Conservation (phyloP, 2,329 filamentous ascomycete genomes). For the Dactylellina cionopaga region DNA sequence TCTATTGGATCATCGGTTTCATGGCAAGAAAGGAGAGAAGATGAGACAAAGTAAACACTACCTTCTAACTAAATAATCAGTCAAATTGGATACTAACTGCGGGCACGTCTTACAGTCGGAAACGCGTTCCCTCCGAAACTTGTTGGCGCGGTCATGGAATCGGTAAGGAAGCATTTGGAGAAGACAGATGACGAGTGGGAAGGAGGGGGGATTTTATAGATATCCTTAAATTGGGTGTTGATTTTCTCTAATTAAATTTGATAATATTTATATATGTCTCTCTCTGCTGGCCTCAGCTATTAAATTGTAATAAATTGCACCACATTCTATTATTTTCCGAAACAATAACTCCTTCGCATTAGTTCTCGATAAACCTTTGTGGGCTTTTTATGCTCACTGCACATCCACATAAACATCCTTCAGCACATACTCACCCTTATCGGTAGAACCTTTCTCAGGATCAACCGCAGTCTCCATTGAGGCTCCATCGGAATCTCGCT, state of each 20-base stretch:
- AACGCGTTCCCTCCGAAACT: constrained; percentile 47
- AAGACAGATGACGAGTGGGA: constrained; percentile 50
- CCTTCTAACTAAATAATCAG: background rate
- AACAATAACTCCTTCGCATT: too few species aligned
- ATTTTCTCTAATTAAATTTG: background rate
- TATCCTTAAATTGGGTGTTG: background rate
- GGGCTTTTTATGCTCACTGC: constrained; percentile 9
- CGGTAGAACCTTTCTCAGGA: constrained; percentile 19
- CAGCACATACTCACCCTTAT: constrained; percentile 33
- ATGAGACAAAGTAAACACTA: constrained; percentile 41
- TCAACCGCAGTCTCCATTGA: constrained; percentile 29
- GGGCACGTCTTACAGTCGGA: constrained; percentile 10
- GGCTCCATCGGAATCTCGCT: constrained; percentile 16
- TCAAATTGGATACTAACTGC: background rate
- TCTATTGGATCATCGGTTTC: constrained; percentile 70
- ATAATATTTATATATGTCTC: too few species aligned
- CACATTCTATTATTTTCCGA: too few species aligned
- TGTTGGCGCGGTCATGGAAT: constrained; percentile 43
- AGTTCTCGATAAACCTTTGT: too few species aligned
- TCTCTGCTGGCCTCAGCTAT: too few species aligned
- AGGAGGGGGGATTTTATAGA: constrained; percentile 35
- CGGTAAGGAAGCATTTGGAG: constrained; percentile 38
- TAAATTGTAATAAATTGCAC: background rate
- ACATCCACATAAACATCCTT: constrained; percentile 41
- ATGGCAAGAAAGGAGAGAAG: constrained; percentile 39